Evolutionary conservation across 192 early-diverging fungal species (phyloP).

Genomic region (Backusella westeae): DNA sequence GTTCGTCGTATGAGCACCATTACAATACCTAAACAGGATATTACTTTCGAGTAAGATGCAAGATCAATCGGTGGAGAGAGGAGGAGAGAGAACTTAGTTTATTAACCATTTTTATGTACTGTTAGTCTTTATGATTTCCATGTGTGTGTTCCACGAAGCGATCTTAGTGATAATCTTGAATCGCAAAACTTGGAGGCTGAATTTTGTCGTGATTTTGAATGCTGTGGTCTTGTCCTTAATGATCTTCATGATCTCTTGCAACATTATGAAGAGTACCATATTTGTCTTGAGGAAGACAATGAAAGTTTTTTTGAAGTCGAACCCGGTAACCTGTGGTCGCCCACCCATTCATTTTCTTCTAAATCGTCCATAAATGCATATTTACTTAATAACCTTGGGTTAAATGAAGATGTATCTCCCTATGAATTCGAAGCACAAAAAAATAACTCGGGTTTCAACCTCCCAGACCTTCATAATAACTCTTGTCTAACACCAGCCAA

Average conservation of each 20-base stretch:
- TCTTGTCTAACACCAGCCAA: neutral
- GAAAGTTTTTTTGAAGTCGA: conserved; percentile 27
- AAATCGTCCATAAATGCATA: neutral
- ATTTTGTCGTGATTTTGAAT: conserved; percentile 94
- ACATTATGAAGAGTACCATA: conserved; percentile 95
- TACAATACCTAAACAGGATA: conserved; percentile 32
- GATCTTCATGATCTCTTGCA: conserved; percentile 94
- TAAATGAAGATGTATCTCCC: neutral
- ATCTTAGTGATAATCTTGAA: conserved; percentile 36
- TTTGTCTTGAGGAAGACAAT: conserved; percentile 72
- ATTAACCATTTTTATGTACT: neutral
- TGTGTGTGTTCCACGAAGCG: conserved; percentile 15
- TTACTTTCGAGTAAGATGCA: conserved; percentile 30
- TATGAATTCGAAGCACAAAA: conserved; percentile 18
- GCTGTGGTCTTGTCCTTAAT: conserved; percentile 86
- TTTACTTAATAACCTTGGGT: neutral
- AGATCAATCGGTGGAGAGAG: neutral
- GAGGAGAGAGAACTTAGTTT: neutral
- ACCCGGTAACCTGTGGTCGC: neutral
- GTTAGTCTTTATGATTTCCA: conserved; percentile 28
- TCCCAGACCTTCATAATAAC: conserved; percentile 12
- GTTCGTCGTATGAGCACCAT: conserved; percentile 30
- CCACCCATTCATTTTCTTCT: conserved; percentile 8
- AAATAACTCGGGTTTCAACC: conserved; percentile 23
- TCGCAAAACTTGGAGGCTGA: conserved; percentile 71